A percentile compares a stretch with the other conserved stretches of the same genome.
Conservation (phyloP, 164 flowering plant species). For the Vitis riparia region DNA sequence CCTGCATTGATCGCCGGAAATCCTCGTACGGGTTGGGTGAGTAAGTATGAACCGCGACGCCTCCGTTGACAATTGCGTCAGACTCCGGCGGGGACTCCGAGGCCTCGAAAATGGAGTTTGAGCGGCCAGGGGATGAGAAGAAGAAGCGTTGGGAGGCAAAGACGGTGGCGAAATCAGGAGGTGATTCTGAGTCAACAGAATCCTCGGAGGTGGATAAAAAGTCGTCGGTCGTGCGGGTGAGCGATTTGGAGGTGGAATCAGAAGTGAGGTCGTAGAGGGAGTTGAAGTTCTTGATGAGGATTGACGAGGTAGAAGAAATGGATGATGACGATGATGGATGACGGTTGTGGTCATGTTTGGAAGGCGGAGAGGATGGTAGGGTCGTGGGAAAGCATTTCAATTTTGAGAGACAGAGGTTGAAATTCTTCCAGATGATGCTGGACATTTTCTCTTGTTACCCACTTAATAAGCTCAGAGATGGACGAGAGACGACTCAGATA, state of each 20-base stretch:
- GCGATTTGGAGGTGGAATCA: conserved; percentile 21
- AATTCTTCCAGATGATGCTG: conserved; percentile 37
- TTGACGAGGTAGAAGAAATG: conserved; percentile 11
- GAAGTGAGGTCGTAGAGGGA: conserved; percentile 37
- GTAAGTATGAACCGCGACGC: conserved; percentile 48
- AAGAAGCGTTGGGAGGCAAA: conserved; percentile 80
- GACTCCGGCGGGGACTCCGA: conserved; percentile 11
- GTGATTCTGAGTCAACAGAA: conserved; percentile 20
- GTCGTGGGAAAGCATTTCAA: conserved; percentile 33
- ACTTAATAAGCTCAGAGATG: neutral
- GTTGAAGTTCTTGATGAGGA: conserved; percentile 47
- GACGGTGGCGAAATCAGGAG: conserved; percentile 56
- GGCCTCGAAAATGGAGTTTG: conserved; percentile 70
- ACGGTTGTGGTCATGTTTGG: conserved; percentile 13
- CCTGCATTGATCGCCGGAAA: conserved; percentile 53
- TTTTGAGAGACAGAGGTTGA: conserved; percentile 53
- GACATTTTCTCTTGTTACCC: conserved; percentile 29
- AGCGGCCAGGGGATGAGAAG: conserved; percentile 79
- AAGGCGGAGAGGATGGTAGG: neutral
- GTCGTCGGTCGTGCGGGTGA: conserved; percentile 12
- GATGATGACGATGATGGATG: conserved; percentile 2
- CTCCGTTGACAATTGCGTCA: conserved; percentile 28
- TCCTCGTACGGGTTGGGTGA: conserved; percentile 54
- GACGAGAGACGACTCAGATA: neutral
- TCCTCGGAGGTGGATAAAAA: conserved; percentile 14